Base-by-base conservation (phyloP, 768 basidiomycete species). In the Clitopilus passeckerianus region DNA sequence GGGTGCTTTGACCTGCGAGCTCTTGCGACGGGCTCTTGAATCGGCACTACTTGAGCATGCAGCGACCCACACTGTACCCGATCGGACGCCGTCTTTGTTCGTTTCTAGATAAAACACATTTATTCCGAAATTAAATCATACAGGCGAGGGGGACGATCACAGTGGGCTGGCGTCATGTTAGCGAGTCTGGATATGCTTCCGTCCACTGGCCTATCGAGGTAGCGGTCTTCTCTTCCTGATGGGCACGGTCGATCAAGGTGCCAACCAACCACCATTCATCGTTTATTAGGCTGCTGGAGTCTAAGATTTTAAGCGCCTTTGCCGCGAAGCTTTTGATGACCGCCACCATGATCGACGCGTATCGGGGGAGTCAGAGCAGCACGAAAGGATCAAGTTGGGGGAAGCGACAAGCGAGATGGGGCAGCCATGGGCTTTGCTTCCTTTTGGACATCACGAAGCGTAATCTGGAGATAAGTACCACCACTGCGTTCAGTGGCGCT, bases 271-370 rank as follows among this genome's bases (percentile, higher is more conserved):
- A 56, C 27, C 30, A 50, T 50, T 10, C 18, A 23, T 18, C 46
- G 46, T 50, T 50, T 50, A 50, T 50, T 18, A 23, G 33, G 54
- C 33, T 15, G 53, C 15, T 33, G 43, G 44, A 41, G 33, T 60
- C 27, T 35, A 30, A 59, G 37, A n/a, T 18, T 53, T 34, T 53
- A 53, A 58, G 57, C 54, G 56, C 24, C 35, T 58, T 67, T 65
- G 65, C 65, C 64, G 67, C 62, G 65, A 70, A 66, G 53, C 64
- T 65, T 66, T 70, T 67, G 64, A 68, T 67, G 57, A 66, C 59
- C 61, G 62, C 46, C 46, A 23, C 46, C 46, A 50, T 56, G 65
- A 67, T 69, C 64, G 63, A 61, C 63, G 50, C 56, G 44, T 63
- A 65, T 67, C 65, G 60, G 46, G 46, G 20, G 46, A 50, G 46